Evolutionary conservation across 2,329 filamentous ascomycete genomes (phyloP).

Genomic region (Fusarium stilboides): DNA sequence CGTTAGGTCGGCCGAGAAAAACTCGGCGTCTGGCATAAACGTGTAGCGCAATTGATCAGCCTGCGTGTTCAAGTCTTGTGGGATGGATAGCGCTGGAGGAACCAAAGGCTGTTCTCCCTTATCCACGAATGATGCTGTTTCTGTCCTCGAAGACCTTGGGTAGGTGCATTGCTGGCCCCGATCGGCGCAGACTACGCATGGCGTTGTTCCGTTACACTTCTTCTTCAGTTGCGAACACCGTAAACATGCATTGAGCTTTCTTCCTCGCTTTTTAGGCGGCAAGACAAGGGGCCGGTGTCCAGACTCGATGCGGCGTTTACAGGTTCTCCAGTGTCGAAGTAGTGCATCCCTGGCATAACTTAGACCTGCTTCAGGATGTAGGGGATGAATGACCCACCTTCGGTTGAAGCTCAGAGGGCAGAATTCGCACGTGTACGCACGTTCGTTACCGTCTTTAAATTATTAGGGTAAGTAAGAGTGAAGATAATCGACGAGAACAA

Average conservation of each 20-base stretch:
- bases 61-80: too few relatives aligned
- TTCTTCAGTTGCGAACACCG: slow-evolving; percentile 22
- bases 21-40: too few relatives aligned
- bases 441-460: not conserved
- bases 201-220: slow-evolving; percentile 10
- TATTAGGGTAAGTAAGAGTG: too few relatives aligned
- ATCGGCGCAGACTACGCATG: slow-evolving; percentile 17
- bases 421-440: slow-evolving; percentile 3
- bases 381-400: not conserved
- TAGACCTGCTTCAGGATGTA: not conserved
- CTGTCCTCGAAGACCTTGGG: not conserved
- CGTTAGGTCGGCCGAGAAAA: too few relatives aligned
- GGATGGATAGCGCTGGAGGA: too few relatives aligned
- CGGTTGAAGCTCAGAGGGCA: slow-evolving; percentile 22
- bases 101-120: not conserved
- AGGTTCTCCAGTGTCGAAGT: slow-evolving; percentile 33
- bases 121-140: not conserved
- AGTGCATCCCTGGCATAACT: slow-evolving; percentile 12
- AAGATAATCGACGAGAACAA: too few relatives aligned
- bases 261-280: slow-evolving; percentile 4
- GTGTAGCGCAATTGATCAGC: too few relatives aligned
- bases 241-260: slow-evolving; percentile 9
- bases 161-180: slow-evolving; percentile 19
- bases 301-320: not conserved
- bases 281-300: not conserved